Base-by-base conservation (phyloP, 371 early-diverging fungal species). In the Smittium culicis region DNA sequence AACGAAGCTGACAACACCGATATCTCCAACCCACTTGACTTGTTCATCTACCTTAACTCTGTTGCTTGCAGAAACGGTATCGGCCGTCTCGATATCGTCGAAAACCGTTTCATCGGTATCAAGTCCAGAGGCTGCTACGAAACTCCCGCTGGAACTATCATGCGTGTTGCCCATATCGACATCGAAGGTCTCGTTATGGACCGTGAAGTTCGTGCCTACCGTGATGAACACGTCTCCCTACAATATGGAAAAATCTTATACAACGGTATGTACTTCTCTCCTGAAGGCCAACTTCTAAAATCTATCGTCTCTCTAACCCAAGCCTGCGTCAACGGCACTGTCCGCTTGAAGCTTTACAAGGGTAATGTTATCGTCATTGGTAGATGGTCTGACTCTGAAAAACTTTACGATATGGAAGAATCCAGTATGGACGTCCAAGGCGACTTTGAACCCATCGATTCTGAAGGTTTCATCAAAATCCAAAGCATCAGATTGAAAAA, bases 41-140 rank as follows among this genome's bases (percentile, higher is more conserved):
- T 94, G 66, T 97, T 97, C 84, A 78, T 90, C 68, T 92, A 94
- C 81, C 83, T 95, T 69, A 97, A 94, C 85, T 85, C 85, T n/a
- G 82, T 93, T 25, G 97, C 92, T 57, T 86, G 96, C 67, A 89
- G 92, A 81, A 91, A 97, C 81, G 97, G 97, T 68, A 85, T 97
- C 68, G 97, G 97, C 62, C 89, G 96, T 76, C 86, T 97, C 68
- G 97, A 97, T 76, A 95, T 97, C 79, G 97, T 97, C 64, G 96
- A 97, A 82, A 93, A 93, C 79, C 88, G 97, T 56, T 97, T 93
- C 81, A 93, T 97, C 68, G 97, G 97, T 67, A 91, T 97, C 83
- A 97, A 97, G 84, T 92, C 92, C 64, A 91, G 96, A 66, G 97
- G 94, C 70, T 96, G 96, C 81, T 96, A 96, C 85, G 97, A 96